Percentiles rank a stretch among this genome's conserved stretches.
These are phyloP conservation scores for Malassezia pachydermatis DNA, from an alignment of 1,284 basidiomycete species.

Conservation along the genomic window DNA sequence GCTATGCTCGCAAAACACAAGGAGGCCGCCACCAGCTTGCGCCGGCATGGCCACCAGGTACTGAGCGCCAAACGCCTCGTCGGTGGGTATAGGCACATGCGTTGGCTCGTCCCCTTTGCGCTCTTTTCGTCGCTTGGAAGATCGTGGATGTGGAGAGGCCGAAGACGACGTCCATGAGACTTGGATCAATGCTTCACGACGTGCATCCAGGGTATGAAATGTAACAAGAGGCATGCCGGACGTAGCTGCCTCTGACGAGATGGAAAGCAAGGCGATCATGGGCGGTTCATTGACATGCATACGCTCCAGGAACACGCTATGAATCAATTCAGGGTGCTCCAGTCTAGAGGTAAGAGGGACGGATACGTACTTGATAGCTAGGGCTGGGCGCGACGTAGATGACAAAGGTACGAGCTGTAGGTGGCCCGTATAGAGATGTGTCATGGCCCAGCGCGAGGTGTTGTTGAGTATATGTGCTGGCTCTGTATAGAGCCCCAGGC, in stretches of 20 bases:
- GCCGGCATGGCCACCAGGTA: slow-evolving; percentile 29
- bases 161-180: slow-evolving; percentile 22
- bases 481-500: slow-evolving; percentile 6
- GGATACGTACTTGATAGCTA: slow-evolving; percentile 4
- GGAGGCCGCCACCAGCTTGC: slow-evolving; percentile 32
- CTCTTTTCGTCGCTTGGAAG: no score
- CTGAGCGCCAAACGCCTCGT: slow-evolving; percentile 37
- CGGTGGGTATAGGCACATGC: slow-evolving; percentile 38
- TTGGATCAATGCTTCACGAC: slow-evolving; percentile 25
- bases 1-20: slow-evolving; percentile 36
- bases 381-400: not conserved
- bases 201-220: slow-evolving; percentile 29
- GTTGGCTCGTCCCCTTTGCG: not conserved
- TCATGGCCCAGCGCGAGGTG: slow-evolving; percentile 1
- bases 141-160: slow-evolving; percentile 18
- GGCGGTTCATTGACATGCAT: slow-evolving; percentile 4
- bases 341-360: slow-evolving; percentile 18
- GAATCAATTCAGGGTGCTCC: slow-evolving; percentile 34
- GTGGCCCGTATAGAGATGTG: slow-evolving; percentile 9
- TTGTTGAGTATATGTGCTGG: not conserved
- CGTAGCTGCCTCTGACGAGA: slow-evolving; percentile 29
- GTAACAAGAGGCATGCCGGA: slow-evolving; percentile 40
- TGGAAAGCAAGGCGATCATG: slow-evolving; percentile 31
- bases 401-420: not conserved
- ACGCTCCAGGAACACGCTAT: slow-evolving; percentile 22